Conservation (phyloP, 352 stramenopile species). For the Phytopythium aichiense region DNA sequence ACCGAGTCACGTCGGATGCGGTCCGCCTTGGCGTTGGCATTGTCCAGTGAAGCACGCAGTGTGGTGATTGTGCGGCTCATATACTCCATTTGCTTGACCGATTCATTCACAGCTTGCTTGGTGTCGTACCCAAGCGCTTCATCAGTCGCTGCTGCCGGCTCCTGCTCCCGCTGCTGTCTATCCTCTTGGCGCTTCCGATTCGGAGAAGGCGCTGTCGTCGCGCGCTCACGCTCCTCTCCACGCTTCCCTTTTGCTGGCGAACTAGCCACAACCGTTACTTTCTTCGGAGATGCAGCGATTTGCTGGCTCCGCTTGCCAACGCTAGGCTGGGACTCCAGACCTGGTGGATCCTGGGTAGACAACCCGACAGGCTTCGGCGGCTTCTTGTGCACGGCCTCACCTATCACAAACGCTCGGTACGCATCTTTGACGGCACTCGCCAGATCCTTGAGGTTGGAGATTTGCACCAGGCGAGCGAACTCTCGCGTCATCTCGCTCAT, state of each 20-base stretch:
- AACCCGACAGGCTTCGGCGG: slow-evolving; percentile 14
- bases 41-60: slow-evolving; percentile 52
- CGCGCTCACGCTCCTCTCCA: not conserved
- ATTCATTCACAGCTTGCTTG: slow-evolving; percentile 73
- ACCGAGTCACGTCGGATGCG: slow-evolving; percentile 67
- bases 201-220: slow-evolving; percentile 2
- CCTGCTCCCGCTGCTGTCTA: not conserved
- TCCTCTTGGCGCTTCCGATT: not conserved
- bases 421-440: slow-evolving; percentile 76
- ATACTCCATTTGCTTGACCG: slow-evolving; percentile 75
- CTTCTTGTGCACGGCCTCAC: slow-evolving; percentile 61
- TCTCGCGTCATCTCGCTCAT: slow-evolving; percentile 80
- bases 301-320: not conserved
- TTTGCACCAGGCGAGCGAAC: slow-evolving; percentile 61
- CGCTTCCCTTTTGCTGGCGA: not conserved
- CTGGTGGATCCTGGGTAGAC: not conserved
- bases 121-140: slow-evolving; percentile 66
- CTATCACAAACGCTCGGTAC: slow-evolving; percentile 73
- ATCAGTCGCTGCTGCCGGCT: slow-evolving; percentile 14
- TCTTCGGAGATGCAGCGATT: not conserved
- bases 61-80: slow-evolving; percentile 77
- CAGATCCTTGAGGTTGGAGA: slow-evolving; percentile 79
- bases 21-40: slow-evolving; percentile 63
- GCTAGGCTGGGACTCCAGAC: not conserved
- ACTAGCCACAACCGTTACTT: not conserved